Evolutionary conservation across 2,329 filamentous ascomycete species (phyloP).

Genomic region (Cladophialophora immunda): DNA sequence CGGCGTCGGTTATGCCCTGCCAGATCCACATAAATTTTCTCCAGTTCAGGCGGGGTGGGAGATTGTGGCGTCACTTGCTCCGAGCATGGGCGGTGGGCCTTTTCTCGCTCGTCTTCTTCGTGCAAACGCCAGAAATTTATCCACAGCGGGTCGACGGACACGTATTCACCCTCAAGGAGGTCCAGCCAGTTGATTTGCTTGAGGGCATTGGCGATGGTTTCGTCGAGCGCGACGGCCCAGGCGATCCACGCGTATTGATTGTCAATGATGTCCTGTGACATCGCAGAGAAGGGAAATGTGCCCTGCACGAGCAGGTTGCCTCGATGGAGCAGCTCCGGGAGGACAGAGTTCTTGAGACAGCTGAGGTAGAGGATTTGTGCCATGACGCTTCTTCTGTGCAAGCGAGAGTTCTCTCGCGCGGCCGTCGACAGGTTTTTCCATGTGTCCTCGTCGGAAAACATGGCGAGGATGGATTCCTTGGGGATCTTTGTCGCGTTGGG

Average conservation of each 20-base stretch:
- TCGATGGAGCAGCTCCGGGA: slow-evolving; percentile 1
- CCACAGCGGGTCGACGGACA: slow-evolving; percentile 8
- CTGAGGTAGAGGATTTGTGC: slow-evolving; percentile 11
- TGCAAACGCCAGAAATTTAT: slow-evolving; percentile 18
- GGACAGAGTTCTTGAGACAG: slow-evolving; percentile 9
- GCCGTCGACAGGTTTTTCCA: slow-evolving; percentile 11
- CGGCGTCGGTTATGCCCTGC: slow-evolving; percentile 3
- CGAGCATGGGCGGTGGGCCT: not conserved
- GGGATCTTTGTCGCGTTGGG: slow-evolving; percentile 9
- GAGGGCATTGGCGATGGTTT: slow-evolving; percentile 10
- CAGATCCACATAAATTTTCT: not conserved
- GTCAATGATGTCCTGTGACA: not conserved
- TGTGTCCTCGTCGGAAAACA: slow-evolving; percentile 7
- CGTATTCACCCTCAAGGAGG: slow-evolving; percentile 25
- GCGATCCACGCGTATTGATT: slow-evolving; percentile 25
- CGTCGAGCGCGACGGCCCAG: slow-evolving; percentile 11
- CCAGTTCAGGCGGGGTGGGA: slow-evolving; percentile 5
- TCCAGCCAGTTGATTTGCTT: slow-evolving; percentile 26
- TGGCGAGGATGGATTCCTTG: slow-evolving; percentile 15
- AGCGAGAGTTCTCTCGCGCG: slow-evolving; percentile 4
- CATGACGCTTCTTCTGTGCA: slow-evolving; percentile 12
- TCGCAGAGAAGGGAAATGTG: not conserved
- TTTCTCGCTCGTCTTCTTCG: not conserved
- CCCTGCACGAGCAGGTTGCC: slow-evolving; percentile 2
- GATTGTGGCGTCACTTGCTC: not conserved